These are phyloP conservation scores for Neurospora hispaniola DNA, from an alignment of 495 filamentous ascomycete species.

Conservation along the genomic window DNA sequence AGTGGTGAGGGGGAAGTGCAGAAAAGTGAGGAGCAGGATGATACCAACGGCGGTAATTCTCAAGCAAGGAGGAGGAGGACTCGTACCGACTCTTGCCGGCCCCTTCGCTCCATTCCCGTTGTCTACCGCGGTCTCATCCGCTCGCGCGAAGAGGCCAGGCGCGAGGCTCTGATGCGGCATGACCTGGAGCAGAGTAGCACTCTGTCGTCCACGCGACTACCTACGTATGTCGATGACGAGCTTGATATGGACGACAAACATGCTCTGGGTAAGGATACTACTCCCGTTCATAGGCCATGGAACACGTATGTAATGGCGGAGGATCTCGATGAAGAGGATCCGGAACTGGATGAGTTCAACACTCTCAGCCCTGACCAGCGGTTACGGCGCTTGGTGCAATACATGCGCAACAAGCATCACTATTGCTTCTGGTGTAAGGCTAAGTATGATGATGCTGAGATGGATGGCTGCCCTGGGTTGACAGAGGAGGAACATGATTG, in stretches of 20 bases:
- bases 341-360: conserved; percentile 78
- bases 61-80: conserved; percentile 17
- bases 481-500: conserved; percentile 91
- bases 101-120: conserved; percentile 55
- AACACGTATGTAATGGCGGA: conserved; percentile 43
- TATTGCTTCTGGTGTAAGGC: conserved; percentile 99
- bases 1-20: conserved; percentile 8
- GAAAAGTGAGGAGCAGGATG: conserved; percentile 12
- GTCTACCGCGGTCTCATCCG: conserved; percentile 69
- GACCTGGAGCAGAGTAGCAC: conserved; percentile 52
- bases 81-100: conserved; percentile 33
- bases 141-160: conserved; percentile 58
- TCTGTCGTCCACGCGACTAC: conserved; percentile 26
- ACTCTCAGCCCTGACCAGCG: conserved; percentile 51
- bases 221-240: conserved; percentile 40
- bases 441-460: conserved; percentile 53
- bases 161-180: conserved; percentile 53
- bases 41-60: conserved; percentile 3
- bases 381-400: conserved; percentile 50
- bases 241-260: conserved; percentile 43
- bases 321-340: conserved; percentile 73
- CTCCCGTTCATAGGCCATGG: conserved; percentile 12
- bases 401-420: conserved; percentile 55
- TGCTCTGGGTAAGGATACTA: conserved; percentile 28
- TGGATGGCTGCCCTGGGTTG: conserved; percentile 84